A percentile compares a stretch with the other conserved stretches of the same genome.
Conservation (phyloP, 2,329 filamentous ascomycete species). For the Dactylellina leptospora region DNA sequence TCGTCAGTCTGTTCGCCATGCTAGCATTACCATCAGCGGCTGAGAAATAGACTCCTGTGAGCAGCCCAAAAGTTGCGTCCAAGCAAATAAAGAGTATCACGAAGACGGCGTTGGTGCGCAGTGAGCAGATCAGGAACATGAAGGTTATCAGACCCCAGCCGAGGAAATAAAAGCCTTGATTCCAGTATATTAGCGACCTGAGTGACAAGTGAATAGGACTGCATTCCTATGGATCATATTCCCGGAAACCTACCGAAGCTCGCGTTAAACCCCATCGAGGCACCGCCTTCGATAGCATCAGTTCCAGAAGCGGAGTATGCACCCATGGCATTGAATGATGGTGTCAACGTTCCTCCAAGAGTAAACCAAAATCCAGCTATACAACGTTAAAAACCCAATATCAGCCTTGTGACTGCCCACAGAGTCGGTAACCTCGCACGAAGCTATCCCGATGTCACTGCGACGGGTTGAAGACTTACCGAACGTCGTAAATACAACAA, state of each 20-base stretch:
- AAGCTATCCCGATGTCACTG: background rate
- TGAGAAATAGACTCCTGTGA: constrained; percentile 69
- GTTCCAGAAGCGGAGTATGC: constrained; percentile 61
- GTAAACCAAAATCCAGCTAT: constrained; percentile 67
- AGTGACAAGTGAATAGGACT: background rate
- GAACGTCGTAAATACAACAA: constrained; percentile 67
- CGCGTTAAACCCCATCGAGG: constrained; percentile 52
- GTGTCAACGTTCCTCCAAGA: constrained; percentile 67
- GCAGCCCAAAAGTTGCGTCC: constrained; percentile 67
- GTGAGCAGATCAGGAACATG: constrained; percentile 73
- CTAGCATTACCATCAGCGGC: constrained; percentile 14
- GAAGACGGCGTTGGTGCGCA: constrained; percentile 77
- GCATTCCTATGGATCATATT: background rate
- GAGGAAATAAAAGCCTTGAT: constrained; percentile 68
- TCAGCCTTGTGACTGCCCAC: background rate
- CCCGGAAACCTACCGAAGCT: constrained; percentile 43
- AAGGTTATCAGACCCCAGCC: constrained; percentile 74
- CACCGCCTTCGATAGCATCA: constrained; percentile 52
- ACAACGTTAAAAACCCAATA: background rate
- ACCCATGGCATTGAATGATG: constrained; percentile 65
- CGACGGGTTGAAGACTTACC: constrained; percentile 59
- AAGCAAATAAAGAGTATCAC: constrained; percentile 74
- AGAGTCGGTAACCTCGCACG: background rate
- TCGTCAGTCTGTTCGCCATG: constrained; percentile 8
- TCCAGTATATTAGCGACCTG: background rate